A percentile compares a stretch with the other conserved stretches of the same genome.
Evolutionary conservation across 306 rosid species (phyloP).

Genomic region (Glycine soja): DNA sequence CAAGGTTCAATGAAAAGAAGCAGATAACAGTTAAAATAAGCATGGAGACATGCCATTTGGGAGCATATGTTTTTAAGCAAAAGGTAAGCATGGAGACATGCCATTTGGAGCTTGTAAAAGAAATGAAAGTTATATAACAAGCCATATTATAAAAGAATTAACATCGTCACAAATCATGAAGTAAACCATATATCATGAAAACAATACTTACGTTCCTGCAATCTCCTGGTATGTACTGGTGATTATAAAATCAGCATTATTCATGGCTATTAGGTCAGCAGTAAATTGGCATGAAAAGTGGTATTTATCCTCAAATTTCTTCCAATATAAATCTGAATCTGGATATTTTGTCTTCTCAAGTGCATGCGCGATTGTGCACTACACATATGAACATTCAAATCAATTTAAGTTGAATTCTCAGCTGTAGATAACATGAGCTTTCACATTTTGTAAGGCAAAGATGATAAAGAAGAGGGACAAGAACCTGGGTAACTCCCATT

Average conservation of each 20-base stretch:
- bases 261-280: conserved; percentile 95
- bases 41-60: background rate
- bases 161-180: background rate
- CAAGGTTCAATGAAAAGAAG: conserved; percentile 22
- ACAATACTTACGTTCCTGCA: conserved; percentile 83
- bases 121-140: background rate
- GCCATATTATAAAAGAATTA: background rate
- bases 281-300: conserved; percentile 95
- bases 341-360: conserved; percentile 97
- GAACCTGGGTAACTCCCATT: conserved; percentile 95
- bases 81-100: too few relatives aligned
- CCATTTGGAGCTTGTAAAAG: conserved; percentile 5
- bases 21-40: background rate
- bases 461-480: conserved; percentile 25
- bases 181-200: conserved; percentile 19
- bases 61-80: conserved; percentile 19
- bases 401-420: conserved; percentile 37
- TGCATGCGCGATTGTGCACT: conserved; percentile 95
- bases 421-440: conserved; percentile 12
- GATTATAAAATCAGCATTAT: conserved; percentile 92
- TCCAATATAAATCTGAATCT: conserved; percentile 89
- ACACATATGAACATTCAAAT: conserved; percentile 32
- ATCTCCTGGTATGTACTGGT: conserved; percentile 98
- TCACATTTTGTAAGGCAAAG: conserved; percentile 32
- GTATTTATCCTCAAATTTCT: conserved; percentile 82